Evolutionary conservation across 2,329 filamentous ascomycete genomes (phyloP).

Genomic region (Intubia oerlemansii): DNA sequence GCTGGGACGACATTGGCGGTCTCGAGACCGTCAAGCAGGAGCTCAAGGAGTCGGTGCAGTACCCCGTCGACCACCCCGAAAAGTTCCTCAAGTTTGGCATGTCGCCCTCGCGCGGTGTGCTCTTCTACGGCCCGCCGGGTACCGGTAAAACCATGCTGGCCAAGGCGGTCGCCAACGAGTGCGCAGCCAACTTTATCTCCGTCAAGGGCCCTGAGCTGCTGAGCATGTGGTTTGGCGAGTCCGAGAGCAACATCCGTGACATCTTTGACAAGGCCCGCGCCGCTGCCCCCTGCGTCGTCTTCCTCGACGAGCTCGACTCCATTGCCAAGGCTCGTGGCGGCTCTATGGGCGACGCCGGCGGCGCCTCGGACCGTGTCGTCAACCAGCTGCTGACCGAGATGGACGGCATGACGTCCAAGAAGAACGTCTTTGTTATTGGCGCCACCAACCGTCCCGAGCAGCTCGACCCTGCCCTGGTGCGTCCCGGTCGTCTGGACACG

Average conservation of each 20-base stretch:
- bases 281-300: conserved; percentile 92
- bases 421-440: conserved; percentile 99
- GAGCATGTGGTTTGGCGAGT: conserved; percentile 99
- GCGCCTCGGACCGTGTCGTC: conserved; percentile 97
- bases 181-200: conserved; percentile 97
- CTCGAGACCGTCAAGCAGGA: conserved; percentile 97
- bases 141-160: conserved; percentile 99
- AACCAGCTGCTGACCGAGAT: conserved; percentile 99
- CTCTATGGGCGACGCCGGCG: conserved; percentile 84
- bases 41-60: conserved; percentile 96
- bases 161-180: conserved; percentile 98
- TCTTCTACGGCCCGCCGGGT: conserved; percentile 98
- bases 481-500: conserved; percentile 95
- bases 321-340: conserved; percentile 99
- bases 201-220: conserved; percentile 96
- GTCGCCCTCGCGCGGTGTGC: conserved; percentile 89
- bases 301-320: conserved; percentile 95
- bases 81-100: conserved; percentile 99
- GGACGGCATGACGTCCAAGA: conserved; percentile 99
- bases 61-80: conserved; percentile 97
- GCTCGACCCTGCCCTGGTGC: conserved; percentile 92
- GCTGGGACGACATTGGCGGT: conserved; percentile 99
- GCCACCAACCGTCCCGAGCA: conserved; percentile 98
- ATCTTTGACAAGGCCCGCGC: conserved; percentile 99
- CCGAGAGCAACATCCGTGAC: conserved; percentile 97